Percentiles rank a stretch among this genome's conserved stretches.
These are phyloP conservation scores for Cladosporium cucumerinum DNA, from an alignment of 2,329 filamentous ascomycete genomes.

Conservation along the genomic window DNA sequence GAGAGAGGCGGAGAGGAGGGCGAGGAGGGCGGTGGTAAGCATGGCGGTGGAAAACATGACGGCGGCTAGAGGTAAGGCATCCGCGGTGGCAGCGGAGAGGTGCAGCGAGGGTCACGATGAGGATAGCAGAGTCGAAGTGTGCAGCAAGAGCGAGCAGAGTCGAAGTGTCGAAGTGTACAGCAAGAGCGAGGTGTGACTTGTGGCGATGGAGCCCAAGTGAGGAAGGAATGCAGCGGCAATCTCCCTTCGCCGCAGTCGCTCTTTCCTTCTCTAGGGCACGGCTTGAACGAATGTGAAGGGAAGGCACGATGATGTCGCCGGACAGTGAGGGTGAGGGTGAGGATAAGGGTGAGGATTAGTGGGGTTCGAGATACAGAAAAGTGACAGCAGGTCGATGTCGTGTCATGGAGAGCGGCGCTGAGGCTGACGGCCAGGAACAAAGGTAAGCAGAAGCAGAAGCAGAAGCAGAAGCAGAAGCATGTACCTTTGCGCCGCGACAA, in stretches of 20 bases:
- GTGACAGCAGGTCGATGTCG: neutral
- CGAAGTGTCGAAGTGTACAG: neutral
- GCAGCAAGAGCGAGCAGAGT: no score
- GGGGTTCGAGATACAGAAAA: neutral
- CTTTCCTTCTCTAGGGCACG: neutral
- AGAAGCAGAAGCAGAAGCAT: neutral
- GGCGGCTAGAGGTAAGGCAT: constrained; percentile 1
- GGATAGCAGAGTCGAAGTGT: neutral
- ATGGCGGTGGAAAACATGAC: constrained; percentile 2
- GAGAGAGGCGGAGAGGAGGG: constrained; percentile 18
- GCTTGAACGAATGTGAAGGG: neutral
- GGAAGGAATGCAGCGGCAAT: constrained; percentile 4
- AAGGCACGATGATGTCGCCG: neutral
- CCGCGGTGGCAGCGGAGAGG: neutral
- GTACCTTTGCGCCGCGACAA: neutral
- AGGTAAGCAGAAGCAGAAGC: neutral
- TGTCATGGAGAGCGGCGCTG: neutral
- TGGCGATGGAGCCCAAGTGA: neutral
- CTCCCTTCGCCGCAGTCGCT: neutral
- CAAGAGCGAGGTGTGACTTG: neutral
- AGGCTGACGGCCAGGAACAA: neutral
- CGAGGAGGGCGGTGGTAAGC: constrained; percentile 13
- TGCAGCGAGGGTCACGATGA: neutral
- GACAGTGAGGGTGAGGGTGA: neutral
- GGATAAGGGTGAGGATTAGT: neutral